Conservation (phyloP, 2,329 filamentous ascomycete genomes). For the Aspergillus udagawae region DNA sequence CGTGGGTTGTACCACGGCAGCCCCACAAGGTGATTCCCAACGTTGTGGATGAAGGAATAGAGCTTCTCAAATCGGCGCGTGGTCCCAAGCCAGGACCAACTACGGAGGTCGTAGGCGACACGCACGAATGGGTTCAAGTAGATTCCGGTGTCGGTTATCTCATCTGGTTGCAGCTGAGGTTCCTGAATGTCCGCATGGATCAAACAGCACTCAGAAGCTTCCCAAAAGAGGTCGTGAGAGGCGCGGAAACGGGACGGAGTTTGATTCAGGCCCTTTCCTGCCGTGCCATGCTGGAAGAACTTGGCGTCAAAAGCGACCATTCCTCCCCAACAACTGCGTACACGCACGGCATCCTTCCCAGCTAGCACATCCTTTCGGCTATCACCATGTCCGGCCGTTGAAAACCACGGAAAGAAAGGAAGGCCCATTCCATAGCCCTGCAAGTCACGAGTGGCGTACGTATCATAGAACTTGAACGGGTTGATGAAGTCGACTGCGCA, state of each 20-base stretch:
- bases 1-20: constrained; percentile 57
- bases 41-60: constrained; percentile 55
- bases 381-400: constrained; percentile 46
- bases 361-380: constrained; percentile 60
- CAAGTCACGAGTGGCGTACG: constrained; percentile 67
- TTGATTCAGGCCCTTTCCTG: neutral
- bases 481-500: constrained; percentile 72
- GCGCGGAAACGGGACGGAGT: constrained; percentile 52
- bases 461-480: constrained; percentile 72
- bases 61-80: constrained; percentile 64
- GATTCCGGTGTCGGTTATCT: constrained; percentile 52
- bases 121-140: constrained; percentile 74
- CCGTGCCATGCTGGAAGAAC: constrained; percentile 38
- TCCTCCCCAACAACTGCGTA: constrained; percentile 73
- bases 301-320: constrained; percentile 56
- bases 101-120: constrained; percentile 61
- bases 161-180: constrained; percentile 25
- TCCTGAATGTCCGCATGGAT: constrained; percentile 48
- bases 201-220: constrained; percentile 63
- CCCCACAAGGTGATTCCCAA: constrained; percentile 54
- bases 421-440: constrained; percentile 67
- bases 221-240: constrained; percentile 50
- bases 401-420: constrained; percentile 71
- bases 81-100: constrained; percentile 56
- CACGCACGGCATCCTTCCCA: constrained; percentile 58